Evolutionary conservation across 108 stramenopile genomes (phyloP).

Genomic region (Cafeteria roenbergensis): DNA sequence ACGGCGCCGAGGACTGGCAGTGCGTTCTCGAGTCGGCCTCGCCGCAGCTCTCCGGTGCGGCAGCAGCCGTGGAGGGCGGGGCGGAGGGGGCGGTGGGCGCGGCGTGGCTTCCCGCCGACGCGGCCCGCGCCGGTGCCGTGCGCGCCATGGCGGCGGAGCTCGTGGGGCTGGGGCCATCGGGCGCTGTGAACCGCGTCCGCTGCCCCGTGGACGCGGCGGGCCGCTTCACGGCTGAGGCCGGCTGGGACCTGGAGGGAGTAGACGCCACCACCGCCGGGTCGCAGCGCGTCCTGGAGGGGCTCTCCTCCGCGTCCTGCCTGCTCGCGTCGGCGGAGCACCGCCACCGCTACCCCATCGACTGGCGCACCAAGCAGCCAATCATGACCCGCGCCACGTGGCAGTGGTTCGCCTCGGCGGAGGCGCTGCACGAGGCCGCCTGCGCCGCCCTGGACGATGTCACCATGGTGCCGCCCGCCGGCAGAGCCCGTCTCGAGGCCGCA

Average conservation of each 20-base stretch:
- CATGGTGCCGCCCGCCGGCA: conserved; percentile 86
- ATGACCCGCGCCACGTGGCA: conserved; percentile 95
- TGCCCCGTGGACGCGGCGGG: conserved; percentile 85
- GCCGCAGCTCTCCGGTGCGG: no score
- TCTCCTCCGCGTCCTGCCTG: conserved; percentile 59
- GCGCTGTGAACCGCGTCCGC: conserved; percentile 20
- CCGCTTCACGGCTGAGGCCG: conserved; percentile 78
- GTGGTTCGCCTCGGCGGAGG: conserved; percentile 93
- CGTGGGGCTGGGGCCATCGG: conserved; percentile 39
- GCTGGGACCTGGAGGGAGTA: conserved; percentile 60
- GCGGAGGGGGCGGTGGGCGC: no score
- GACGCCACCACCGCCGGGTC: conserved; percentile 74
- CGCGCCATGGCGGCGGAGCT: no score
- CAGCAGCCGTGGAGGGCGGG: no score
- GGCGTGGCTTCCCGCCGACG: no score
- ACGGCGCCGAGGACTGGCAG: conserved; percentile 92
- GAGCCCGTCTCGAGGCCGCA: conserved; percentile 49
- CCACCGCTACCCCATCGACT: conserved; percentile 98
- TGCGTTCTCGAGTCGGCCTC: conserved; percentile 56
- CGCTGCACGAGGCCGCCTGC: conserved; percentile 69
- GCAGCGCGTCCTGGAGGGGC: conserved; percentile 63
- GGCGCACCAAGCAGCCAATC: conserved; percentile 96
- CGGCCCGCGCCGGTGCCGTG: no score
- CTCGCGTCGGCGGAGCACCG: conserved; percentile 68
- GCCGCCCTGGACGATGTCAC: conserved; percentile 70